A percentile compares a stretch with the other conserved stretches of the same genome.
These are phyloP conservation scores for Cyclocybe cylindracea DNA, from an alignment of 768 basidiomycete species.

Conservation along the genomic window DNA sequence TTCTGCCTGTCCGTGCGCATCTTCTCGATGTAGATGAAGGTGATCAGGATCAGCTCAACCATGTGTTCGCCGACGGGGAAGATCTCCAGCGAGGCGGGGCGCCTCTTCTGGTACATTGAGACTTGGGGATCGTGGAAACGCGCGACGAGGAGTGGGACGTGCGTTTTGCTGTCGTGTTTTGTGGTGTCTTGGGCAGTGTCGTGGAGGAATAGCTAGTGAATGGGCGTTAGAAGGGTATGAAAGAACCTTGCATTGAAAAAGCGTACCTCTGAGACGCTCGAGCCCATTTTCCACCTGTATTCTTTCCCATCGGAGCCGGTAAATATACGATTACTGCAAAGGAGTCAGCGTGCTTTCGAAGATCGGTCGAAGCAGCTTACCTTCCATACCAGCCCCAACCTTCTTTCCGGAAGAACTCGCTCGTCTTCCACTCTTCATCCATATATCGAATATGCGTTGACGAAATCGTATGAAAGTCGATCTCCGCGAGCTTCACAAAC, in stretches of 20 bases:
- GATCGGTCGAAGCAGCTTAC: background rate
- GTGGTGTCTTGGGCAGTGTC: conserved; percentile 1
- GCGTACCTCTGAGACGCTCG: conserved; percentile 9
- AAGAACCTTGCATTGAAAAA: background rate
- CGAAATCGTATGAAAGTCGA: conserved; percentile 12
- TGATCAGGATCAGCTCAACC: conserved; percentile 20
- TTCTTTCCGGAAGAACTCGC: conserved; percentile 22
- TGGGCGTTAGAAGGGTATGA: background rate
- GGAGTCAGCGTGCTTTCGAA: background rate
- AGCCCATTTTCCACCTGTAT: conserved; percentile 21
- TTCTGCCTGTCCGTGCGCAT: conserved; percentile 9
- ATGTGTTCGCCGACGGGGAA: conserved; percentile 19
- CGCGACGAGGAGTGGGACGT: conserved; percentile 16
- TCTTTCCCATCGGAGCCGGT: conserved; percentile 17
- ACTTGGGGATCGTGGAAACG: conserved; percentile 9
- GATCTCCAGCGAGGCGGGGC: conserved; percentile 20
- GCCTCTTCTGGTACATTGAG: background rate
- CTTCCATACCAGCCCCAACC: conserved; percentile 15
- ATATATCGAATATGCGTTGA: conserved; percentile 11
- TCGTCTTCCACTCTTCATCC: conserved; percentile 10
- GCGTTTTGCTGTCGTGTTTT: conserved; percentile 7
- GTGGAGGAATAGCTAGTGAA: conserved; percentile 6
- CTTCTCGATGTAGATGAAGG: conserved; percentile 24
- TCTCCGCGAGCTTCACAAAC: conserved; percentile 11
- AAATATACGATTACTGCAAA: conserved; percentile 17